Percentiles rank a stretch among this genome's conserved stretches.
Conservation (phyloP, 768 basidiomycete species). For the Lentinula sp. region DNA sequence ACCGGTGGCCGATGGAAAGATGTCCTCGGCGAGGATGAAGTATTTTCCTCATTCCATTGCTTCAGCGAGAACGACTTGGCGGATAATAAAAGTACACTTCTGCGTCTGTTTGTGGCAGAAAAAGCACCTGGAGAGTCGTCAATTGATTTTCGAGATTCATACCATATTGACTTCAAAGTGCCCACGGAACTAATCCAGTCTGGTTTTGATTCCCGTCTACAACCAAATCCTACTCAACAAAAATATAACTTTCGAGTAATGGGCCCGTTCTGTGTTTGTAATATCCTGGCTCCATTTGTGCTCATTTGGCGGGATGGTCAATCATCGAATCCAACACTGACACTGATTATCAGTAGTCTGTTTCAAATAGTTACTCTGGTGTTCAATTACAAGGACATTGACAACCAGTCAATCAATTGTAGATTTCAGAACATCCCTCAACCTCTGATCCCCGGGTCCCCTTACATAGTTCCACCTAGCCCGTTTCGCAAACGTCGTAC, state of each 20-base stretch:
- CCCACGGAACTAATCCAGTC: neutral
- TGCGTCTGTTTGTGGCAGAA: neutral
- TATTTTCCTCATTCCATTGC: constrained; percentile 2
- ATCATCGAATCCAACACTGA: neutral
- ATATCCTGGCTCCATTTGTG: neutral
- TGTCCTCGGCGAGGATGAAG: neutral
- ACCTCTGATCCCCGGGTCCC: neutral
- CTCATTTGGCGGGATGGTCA: constrained; percentile 1
- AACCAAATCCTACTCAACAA: neutral
- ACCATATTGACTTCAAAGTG: neutral
- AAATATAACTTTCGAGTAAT: neutral
- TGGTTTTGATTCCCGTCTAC: neutral
- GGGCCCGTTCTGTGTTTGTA: neutral
- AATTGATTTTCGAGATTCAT: neutral
- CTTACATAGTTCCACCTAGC: neutral
- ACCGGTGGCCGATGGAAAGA: neutral
- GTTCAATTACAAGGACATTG: neutral
- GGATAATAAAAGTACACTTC: constrained; percentile 1
- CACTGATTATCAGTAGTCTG: neutral
- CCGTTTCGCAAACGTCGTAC: no score
- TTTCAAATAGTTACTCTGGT: neutral
- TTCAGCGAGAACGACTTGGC: neutral
- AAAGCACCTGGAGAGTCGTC: neutral
- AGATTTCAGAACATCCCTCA: neutral
- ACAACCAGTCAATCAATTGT: constrained; percentile 3